A percentile compares a stretch with the other conserved stretches of the same genome.
Evolutionary conservation across 257 asterid genomes (phyloP).

Genomic region (Solanum sejunctum): DNA sequence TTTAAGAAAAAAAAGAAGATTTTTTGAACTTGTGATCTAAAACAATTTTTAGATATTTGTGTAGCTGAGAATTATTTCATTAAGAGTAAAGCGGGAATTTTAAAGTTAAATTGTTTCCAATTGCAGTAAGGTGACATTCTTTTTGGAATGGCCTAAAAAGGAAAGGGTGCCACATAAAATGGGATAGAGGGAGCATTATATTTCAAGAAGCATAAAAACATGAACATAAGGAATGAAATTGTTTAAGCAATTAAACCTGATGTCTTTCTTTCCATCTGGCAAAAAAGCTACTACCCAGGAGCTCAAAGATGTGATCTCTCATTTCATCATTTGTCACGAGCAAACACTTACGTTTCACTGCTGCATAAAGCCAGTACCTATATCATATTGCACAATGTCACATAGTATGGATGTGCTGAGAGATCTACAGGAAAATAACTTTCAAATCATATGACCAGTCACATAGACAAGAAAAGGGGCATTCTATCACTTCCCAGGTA

Average conservation of each 20-base stretch:
- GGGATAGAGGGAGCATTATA: no score
- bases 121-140: no score
- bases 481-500: neutral
- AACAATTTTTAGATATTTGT: no score
- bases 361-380: slow-evolving; percentile 96
- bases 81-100: no score
- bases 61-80: no score
- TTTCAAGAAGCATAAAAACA: neutral
- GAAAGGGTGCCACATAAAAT: no score
- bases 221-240: neutral
- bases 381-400: neutral
- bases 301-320: slow-evolving; percentile 98
- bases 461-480: neutral
- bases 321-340: slow-evolving; percentile 93
- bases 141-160: no score
- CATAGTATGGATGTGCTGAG: neutral
- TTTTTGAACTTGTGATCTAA: no score
- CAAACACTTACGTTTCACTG: slow-evolving; percentile 77
- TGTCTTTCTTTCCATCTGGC: slow-evolving; percentile 92
- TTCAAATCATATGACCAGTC: neutral
- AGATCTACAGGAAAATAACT: neutral
- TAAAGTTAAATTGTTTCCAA: no score
- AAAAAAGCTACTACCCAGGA: slow-evolving; percentile 74
- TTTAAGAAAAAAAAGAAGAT: no score
- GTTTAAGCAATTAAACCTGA: slow-evolving; percentile 35